Base-by-base conservation (phyloP, 2,329 filamentous ascomycete genomes). In the Fusarium musae region DNA sequence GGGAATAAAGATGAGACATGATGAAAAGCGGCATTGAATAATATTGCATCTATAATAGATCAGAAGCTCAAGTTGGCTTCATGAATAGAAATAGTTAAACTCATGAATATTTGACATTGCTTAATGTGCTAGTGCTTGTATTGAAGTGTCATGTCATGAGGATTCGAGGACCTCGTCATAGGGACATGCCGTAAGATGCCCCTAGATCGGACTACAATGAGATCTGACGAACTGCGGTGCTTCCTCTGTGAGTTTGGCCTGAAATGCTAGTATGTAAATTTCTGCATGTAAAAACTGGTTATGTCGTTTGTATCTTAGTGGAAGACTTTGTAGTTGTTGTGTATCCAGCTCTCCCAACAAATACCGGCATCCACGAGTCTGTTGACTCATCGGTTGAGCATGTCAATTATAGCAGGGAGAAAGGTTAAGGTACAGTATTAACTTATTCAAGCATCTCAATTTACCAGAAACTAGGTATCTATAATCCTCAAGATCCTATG, bases 1-100 rank as follows among this genome's bases (percentile, higher is more conserved):
- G 26, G 44, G 28, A 44, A 42, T 46, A 37, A 50, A 19, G 10
- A 71, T 61, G 50, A 62, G 32, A 37, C 43, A 54, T 57, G 70
- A 59, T 46, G 46, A 70, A 74, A 69, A 62, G 61, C 56, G 49
- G 50, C 36, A 49, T 44, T 54, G 6, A 49, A 57, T 23, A 21
- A 49, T 42, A 61, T 34, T 59, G 30, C 54, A 40, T 64, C 63
- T 66, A 58, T 59, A 66, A 70, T 61, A 64, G 59, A 61, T 62
- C 56, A 64, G 46, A 59, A 21, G 54, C 56, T 60, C 39, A 28
- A 36, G 16, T 46, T 11, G 9, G 53, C 63, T 64, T 63, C 26
- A 46, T 28, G 10, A 68, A 64, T 59, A 49, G 39, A 43, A 23
- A 59, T 39, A 32, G 34, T 53, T 8, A 61, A 60, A 50, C 3